A percentile compares a stretch with the other conserved stretches of the same genome.
phyloP scores from a whole-genome alignment of 2,329 filamentous ascomycete species.

The Ceratocystis ficicola region DNA sequence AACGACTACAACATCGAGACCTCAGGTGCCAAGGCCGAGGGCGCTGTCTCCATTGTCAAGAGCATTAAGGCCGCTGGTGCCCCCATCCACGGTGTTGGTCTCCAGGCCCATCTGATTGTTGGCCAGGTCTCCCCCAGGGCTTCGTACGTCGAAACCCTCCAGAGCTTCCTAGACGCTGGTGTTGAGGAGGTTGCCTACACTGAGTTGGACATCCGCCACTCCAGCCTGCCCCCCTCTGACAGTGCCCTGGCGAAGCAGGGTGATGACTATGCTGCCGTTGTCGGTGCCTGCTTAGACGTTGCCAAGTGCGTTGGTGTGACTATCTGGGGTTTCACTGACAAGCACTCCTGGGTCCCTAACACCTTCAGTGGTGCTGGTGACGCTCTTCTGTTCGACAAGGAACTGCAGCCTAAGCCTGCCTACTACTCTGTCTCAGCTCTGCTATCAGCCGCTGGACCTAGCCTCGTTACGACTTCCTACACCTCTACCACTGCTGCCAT shows the following conservation, averaged over 20 bases:
- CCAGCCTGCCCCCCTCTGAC: conserved; percentile 26
- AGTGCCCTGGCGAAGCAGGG: conserved; percentile 28
- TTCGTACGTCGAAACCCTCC: conserved; percentile 33
- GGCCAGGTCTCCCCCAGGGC: conserved; percentile 37
- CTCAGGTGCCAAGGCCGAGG: conserved; percentile 36
- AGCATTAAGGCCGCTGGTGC: conserved; percentile 37
- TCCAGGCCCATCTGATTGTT: conserved; percentile 50
- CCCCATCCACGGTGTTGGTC: conserved; percentile 51
- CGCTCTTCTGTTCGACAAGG: conserved; percentile 34
- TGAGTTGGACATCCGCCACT: conserved; percentile 41
- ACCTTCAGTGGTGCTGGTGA: conserved; percentile 33
- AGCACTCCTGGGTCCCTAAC: conserved; percentile 33
- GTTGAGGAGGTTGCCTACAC: conserved; percentile 41
- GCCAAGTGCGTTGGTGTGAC: conserved; percentile 29
- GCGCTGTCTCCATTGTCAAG: conserved; percentile 35
- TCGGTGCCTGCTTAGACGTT: conserved; percentile 28
- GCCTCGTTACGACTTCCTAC: neutral
- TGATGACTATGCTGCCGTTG: conserved; percentile 26
- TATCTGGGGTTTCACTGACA: conserved; percentile 31
- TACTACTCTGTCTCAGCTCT: conserved; percentile 31
- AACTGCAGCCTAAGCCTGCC: conserved; percentile 35
- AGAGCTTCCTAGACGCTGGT: conserved; percentile 34
- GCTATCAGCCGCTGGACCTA: conserved; percentile 28
- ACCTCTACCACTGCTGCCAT: too few relatives aligned
- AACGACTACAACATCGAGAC: conserved; percentile 51